These are phyloP conservation scores for Populus davidiana DNA, from an alignment of 345 rosid species.

Conservation along the genomic window DNA sequence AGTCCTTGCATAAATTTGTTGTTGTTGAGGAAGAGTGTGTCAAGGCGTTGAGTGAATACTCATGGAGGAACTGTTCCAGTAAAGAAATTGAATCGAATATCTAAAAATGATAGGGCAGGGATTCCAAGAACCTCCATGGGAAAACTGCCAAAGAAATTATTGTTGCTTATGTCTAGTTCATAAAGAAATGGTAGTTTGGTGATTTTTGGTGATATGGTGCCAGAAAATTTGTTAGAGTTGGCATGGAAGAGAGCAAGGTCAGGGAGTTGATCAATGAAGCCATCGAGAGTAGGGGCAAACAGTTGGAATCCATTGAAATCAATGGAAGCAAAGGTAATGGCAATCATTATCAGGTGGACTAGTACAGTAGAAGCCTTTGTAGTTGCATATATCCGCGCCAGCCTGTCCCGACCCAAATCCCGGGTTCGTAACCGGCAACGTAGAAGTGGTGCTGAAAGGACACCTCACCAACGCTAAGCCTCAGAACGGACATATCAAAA, in stretches of 20 bases:
- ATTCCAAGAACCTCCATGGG: constrained; percentile 27
- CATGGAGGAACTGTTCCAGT: constrained; percentile 38
- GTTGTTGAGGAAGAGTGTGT: constrained; percentile 42
- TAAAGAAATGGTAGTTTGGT: constrained; percentile 26
- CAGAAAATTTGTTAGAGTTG: constrained; percentile 46
- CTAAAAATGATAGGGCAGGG: constrained; percentile 28
- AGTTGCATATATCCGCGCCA: constrained; percentile 39
- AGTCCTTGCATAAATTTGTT: constrained; percentile 34
- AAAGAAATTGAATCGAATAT: constrained; percentile 43
- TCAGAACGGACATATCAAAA: too few relatives aligned
- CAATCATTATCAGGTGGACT: constrained; percentile 36
- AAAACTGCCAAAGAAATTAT: constrained; percentile 30
- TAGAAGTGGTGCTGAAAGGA: too few relatives aligned
- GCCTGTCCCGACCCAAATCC: too few relatives aligned
- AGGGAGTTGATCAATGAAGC: constrained; percentile 41
- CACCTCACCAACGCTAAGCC: too few relatives aligned
- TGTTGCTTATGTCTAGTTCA: constrained; percentile 48
- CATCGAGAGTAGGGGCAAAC: constrained; percentile 34
- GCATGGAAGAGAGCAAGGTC: constrained; percentile 57
- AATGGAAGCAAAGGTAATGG: constrained; percentile 35
- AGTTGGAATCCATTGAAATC: constrained; percentile 41
- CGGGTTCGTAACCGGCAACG: too few relatives aligned
- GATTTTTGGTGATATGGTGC: constrained; percentile 29
- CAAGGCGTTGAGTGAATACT: constrained; percentile 29
- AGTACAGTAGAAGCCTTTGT: constrained; percentile 42